These are phyloP conservation scores for Thalassiosira delicatula DNA, from an alignment of 352 stramenopile genomes.

Conservation along the genomic window DNA sequence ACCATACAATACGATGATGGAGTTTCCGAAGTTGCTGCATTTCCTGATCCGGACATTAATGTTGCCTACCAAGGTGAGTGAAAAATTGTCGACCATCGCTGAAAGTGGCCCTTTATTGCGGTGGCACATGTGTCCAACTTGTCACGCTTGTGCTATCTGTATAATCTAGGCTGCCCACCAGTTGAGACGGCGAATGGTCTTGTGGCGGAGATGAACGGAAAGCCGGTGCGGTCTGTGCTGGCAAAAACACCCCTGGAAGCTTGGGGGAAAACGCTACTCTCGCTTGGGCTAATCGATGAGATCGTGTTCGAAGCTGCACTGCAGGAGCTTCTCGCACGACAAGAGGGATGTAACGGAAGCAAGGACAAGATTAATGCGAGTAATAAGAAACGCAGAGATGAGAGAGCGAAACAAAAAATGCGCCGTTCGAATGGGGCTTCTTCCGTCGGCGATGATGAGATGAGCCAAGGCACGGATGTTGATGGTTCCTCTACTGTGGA, in stretches of 20 bases:
- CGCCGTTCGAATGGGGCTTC: slow-evolving; percentile 16
- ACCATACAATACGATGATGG: slow-evolving; percentile 83
- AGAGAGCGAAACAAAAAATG: slow-evolving; percentile 50
- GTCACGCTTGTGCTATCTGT: neutral
- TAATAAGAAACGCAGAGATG: slow-evolving; percentile 65
- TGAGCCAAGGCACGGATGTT: slow-evolving; percentile 30
- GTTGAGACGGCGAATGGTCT: slow-evolving; percentile 50
- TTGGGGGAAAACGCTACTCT: slow-evolving; percentile 79
- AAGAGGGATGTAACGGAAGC: slow-evolving; percentile 58
- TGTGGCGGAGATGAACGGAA: slow-evolving; percentile 75
- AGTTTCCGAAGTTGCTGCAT: slow-evolving; percentile 69
- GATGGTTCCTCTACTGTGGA: slow-evolving; percentile 25
- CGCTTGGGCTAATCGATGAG: slow-evolving; percentile 83
- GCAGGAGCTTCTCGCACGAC: slow-evolving; percentile 42
- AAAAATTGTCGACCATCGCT: neutral
- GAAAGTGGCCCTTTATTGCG: too few species aligned
- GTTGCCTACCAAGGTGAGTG: slow-evolving; percentile 78
- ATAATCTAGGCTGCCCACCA: slow-evolving; percentile 46
- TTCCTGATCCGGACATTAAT: slow-evolving; percentile 82
- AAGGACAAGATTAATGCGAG: slow-evolving; percentile 60
- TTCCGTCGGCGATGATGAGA: slow-evolving; percentile 32
- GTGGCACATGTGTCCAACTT: too few species aligned
- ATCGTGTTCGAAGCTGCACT: slow-evolving; percentile 76
- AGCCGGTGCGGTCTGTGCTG: slow-evolving; percentile 72
- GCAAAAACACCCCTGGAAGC: slow-evolving; percentile 76